Evolutionary conservation across 2,329 filamentous ascomycete genomes (phyloP).

Genomic region (Beauveria caledonica): DNA sequence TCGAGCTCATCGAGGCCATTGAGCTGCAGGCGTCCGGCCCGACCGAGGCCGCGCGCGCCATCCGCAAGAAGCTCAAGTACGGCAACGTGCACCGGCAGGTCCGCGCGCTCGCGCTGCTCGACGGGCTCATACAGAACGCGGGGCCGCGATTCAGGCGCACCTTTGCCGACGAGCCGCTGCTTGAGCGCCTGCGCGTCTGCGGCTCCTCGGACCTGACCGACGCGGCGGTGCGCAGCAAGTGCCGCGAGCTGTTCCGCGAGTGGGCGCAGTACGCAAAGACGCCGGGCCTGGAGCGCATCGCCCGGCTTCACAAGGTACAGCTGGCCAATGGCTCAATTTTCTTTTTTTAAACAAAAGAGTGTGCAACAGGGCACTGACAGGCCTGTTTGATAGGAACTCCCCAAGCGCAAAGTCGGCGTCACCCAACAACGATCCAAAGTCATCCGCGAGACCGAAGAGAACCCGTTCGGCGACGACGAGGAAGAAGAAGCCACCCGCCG

Average conservation of each 20-base stretch:
- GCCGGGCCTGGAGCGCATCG: constrained; percentile 70
- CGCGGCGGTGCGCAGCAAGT: constrained; percentile 78
- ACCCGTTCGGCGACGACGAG: constrained; percentile 61
- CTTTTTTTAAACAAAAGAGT: too few species aligned
- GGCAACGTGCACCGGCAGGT: constrained; percentile 90
- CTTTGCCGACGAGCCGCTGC: constrained; percentile 83
- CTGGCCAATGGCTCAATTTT: too few species aligned
- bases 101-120: constrained; percentile 77
- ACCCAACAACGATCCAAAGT: constrained; percentile 76
- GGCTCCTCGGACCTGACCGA: constrained; percentile 81
- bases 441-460: constrained; percentile 68
- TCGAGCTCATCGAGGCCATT: constrained; percentile 90
- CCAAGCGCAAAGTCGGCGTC: constrained; percentile 60
- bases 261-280: constrained; percentile 84
- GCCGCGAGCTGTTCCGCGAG: constrained; percentile 73
- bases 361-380: too few species aligned
- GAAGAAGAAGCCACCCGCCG: constrained; percentile 39
- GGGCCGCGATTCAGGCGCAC: constrained; percentile 77
- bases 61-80: constrained; percentile 98
- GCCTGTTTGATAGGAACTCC: constrained; percentile 42
- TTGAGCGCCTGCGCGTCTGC: constrained; percentile 84
- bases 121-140: constrained; percentile 91
- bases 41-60: constrained; percentile 78
- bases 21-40: constrained; percentile 82
- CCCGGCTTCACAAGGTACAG: constrained; percentile 61